phyloP scores from a whole-genome alignment of 768 basidiomycete genomes.

The Exsudoporus frostii region DNA sequence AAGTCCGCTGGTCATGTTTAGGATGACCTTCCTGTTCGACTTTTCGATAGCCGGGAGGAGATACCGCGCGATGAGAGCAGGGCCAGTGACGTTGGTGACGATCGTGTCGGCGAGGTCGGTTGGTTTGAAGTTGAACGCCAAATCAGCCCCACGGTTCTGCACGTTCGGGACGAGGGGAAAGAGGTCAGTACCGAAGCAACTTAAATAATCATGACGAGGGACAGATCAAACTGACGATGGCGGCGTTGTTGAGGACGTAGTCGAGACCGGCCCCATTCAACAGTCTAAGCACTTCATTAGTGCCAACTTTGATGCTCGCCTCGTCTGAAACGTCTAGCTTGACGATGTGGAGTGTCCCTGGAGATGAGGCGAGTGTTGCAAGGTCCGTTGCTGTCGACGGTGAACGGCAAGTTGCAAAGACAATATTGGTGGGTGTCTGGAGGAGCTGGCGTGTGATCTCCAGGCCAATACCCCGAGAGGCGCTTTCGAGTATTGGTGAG shows the following conservation, averaged over 20 bases:
- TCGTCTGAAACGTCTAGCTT: conserved; percentile 30
- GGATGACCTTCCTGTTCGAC: conserved; percentile 31
- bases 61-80: conserved; percentile 28
- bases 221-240: conserved; percentile 27
- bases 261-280: background rate
- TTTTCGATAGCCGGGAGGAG: conserved; percentile 35
- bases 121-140: conserved; percentile 24
- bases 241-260: conserved; percentile 34
- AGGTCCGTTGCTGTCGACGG: conserved; percentile 19
- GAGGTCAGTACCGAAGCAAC: background rate
- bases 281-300: background rate
- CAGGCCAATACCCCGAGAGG: conserved; percentile 15
- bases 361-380: background rate
- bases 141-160: conserved; percentile 24
- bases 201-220: background rate
- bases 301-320: conserved; percentile 26
- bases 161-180: background rate
- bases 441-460: conserved; percentile 12
- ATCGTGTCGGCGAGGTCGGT: conserved; percentile 18
- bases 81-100: conserved; percentile 33
- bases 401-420: conserved; percentile 24
- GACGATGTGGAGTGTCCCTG: conserved; percentile 33
- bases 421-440: conserved; percentile 11
- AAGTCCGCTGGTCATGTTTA: conserved; percentile 35
- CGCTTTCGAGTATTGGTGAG: background rate